Percentiles rank a stretch among this genome's conserved stretches.
Evolutionary conservation across 2,329 filamentous ascomycete species (phyloP).

Genomic region (Pyricularia pennisetigena): DNA sequence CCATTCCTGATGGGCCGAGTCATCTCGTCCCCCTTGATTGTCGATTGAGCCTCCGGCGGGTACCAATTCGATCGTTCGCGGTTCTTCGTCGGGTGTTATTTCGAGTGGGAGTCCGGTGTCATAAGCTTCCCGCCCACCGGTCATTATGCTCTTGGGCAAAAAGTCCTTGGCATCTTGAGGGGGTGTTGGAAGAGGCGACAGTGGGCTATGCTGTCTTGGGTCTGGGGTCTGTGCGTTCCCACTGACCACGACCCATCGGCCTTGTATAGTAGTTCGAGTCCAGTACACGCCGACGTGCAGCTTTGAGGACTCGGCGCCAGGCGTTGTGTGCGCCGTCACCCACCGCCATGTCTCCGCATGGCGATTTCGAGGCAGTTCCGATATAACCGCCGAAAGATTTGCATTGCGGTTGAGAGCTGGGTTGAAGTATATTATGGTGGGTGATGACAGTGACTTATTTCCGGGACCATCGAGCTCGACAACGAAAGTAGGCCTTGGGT

Average conservation of each 20-base stretch:
- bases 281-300: conserved; percentile 8
- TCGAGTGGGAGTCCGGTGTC: background rate
- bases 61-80: background rate
- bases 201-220: background rate
- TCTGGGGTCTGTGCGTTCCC: conserved; percentile 7
- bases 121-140: background rate
- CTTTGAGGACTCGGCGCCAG: background rate
- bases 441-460: conserved; percentile 1
- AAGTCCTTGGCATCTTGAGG: background rate
- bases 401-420: conserved; percentile 14
- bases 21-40: background rate
- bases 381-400: conserved; percentile 10
- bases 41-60: background rate
- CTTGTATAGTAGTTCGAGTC: conserved; percentile 10
- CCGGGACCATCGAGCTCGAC: conserved; percentile 9
- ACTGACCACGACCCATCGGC: conserved; percentile 9
- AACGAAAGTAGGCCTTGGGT: conserved; percentile 26
- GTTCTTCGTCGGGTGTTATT: background rate
- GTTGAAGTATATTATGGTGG: conserved; percentile 16
- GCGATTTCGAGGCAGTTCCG: conserved; percentile 5
- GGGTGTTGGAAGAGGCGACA: background rate
- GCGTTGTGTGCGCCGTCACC: conserved; percentile 6
- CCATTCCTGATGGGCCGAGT: background rate
- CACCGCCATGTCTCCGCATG: conserved; percentile 16
- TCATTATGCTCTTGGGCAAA: background rate